Percentiles rank a stretch among this genome's conserved stretches.
phyloP scores from a whole-genome alignment of 148 eudicot genomes.

The Vaccinium corymbosum region DNA sequence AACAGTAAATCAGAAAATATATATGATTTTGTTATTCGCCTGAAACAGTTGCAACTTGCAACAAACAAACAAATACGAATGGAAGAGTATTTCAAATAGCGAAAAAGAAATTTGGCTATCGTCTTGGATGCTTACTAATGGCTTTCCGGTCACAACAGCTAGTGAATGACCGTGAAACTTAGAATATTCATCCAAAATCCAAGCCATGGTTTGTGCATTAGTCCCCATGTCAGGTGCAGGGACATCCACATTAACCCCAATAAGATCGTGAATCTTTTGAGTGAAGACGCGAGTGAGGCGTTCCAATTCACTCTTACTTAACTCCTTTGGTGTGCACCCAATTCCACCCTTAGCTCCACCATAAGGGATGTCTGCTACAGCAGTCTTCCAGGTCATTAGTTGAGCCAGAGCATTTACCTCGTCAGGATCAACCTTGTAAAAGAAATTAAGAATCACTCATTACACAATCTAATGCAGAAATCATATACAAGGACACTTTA shows the following conservation, averaged over 20 bases:
- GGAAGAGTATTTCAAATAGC: neutral
- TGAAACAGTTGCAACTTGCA: neutral
- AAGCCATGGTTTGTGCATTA: conserved; percentile 71
- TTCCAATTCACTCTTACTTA: conserved; percentile 44
- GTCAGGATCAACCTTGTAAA: conserved; percentile 47
- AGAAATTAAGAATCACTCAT: conserved; percentile 2
- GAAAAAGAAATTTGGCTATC: conserved; percentile 1
- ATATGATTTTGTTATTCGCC: neutral
- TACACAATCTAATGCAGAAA: neutral
- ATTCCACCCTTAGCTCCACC: conserved; percentile 69
- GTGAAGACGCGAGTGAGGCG: conserved; percentile 64
- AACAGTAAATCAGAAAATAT: neutral
- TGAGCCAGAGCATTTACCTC: conserved; percentile 67
- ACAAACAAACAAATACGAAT: neutral
- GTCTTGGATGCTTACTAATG: conserved; percentile 45
- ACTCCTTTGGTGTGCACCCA: conserved; percentile 43
- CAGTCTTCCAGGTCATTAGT: conserved; percentile 69
- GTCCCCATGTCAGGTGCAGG: conserved; percentile 68
- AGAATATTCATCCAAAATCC: conserved; percentile 76
- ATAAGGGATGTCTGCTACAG: conserved; percentile 53
- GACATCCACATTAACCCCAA: conserved; percentile 41
- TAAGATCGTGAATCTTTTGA: conserved; percentile 54
- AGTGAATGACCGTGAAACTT: conserved; percentile 68
- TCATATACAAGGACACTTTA: neutral
- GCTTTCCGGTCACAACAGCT: conserved; percentile 68